These are phyloP conservation scores for Chionographis japonica DNA, from an alignment of 106 monocot species.

Conservation along the genomic window DNA sequence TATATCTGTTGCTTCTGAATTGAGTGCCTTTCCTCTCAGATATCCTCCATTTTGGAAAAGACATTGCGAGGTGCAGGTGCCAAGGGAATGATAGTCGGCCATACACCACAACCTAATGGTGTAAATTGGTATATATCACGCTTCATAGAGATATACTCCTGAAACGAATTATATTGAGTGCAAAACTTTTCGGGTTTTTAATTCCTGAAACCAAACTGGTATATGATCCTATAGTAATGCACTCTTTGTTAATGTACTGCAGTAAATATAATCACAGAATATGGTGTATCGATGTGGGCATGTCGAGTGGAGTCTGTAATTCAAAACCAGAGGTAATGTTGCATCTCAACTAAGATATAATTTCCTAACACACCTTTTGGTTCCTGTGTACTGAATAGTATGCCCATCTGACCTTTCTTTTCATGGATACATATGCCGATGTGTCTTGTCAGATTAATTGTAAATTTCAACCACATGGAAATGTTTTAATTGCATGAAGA, in stretches of 20 bases:
- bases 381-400: not conserved
- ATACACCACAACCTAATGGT: constrained; percentile 74
- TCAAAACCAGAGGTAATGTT: constrained; percentile 71
- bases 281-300: constrained; percentile 95
- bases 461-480: no score
- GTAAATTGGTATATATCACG: constrained; percentile 53
- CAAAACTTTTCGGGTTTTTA: no score
- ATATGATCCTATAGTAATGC: not conserved
- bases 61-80: constrained; percentile 63
- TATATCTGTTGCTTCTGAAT: not conserved
- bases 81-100: constrained; percentile 86
- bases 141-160: not conserved
- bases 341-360: not conserved
- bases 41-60: constrained; percentile 63
- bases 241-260: constrained; percentile 7
- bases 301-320: constrained; percentile 91
- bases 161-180: not conserved
- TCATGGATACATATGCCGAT: no score
- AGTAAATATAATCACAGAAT: constrained; percentile 71
- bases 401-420: no score
- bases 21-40: constrained; percentile 24
- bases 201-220: not conserved
- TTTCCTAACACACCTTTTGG: not conserved
- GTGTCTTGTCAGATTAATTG: no score
- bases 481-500: no score